A percentile compares a stretch with the other conserved stretches of the same genome.
phyloP scores from a whole-genome alignment of 164 flowering plant genomes.

The Macadamia integrifolia region DNA sequence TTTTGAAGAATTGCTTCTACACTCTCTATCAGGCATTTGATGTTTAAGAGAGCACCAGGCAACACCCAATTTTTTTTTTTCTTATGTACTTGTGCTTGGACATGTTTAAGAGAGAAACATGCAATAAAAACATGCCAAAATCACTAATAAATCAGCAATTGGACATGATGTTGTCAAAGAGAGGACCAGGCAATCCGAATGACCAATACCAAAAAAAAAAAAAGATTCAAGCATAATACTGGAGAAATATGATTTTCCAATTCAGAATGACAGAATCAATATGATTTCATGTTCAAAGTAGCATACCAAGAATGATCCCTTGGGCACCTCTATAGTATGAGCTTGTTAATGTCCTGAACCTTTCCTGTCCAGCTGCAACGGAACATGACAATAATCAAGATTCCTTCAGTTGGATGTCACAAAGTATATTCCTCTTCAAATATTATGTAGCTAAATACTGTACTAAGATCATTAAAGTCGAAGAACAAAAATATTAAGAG shows the following conservation, averaged over 20 bases:
- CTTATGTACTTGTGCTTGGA: too few species aligned
- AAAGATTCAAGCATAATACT: neutral
- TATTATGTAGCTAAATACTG: neutral
- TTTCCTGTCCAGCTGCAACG: constrained; percentile 73
- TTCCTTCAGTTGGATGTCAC: neutral
- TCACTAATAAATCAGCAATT: too few species aligned
- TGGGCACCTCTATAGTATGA: constrained; percentile 85
- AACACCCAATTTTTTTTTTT: neutral
- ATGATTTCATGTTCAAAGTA: neutral
- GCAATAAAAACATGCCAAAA: neutral
- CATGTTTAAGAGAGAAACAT: neutral
- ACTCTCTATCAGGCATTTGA: neutral
- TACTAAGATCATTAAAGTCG: neutral
- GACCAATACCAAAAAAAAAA: neutral
- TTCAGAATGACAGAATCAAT: neutral
- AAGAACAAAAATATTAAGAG: neutral
- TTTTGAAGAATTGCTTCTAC: neutral
- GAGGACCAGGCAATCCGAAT: too few species aligned
- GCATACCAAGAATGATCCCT: constrained; percentile 74
- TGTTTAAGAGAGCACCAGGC: neutral
- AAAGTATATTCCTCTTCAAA: neutral
- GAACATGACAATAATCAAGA: neutral
- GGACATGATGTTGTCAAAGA: too few species aligned
- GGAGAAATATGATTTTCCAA: neutral
- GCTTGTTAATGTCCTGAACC: constrained; percentile 61